Evolutionary conservation across 768 basidiomycete species (phyloP), one percentile per base, ranked within the genome.

Genomic region (Lentinula lateritia): DNA sequence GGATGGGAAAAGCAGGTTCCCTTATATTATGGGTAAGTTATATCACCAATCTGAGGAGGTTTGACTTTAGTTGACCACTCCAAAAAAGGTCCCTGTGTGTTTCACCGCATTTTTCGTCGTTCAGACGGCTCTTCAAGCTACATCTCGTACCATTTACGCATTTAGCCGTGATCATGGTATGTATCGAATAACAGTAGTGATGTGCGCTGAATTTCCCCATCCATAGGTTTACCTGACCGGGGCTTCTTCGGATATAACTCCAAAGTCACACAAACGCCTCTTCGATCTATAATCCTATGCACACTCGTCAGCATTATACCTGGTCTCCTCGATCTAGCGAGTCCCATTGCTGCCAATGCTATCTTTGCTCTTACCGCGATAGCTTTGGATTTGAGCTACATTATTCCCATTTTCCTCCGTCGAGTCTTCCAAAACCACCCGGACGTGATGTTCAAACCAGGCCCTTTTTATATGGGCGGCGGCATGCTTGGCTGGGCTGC

Each of bases 81-180:
- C 20, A 18, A 18, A 18, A 36, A 56, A 87, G 87, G 78, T 78
- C 13, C 86, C 88, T 63, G 89, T 92, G 35, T 93, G 92, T 77
- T 70, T 91, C 61, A 92, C 92, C 15, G 93, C 93, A 0, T 94
- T 93, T 77, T 92, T 92, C 71, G 90, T 92, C 60, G 86, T 84
- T 16, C 90, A 92, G 72, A 87, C 84, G 13, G 87, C 91, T 10
- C 79, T 92, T 6, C 93, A 95, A 66, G 93, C 93, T 23, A 86
- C 84, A 59, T 90, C 91, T 3, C 81, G 93, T 41, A 89, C 90
- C 0, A 77, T 93, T 28, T 93, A 89, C 67, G 93, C 93, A 2
- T 93, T 95, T 76, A 88, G 87, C 68, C 86, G 90, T 59, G 91
- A 92, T 68, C 81, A 85, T 60, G 89, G 89, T 84, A 62, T 41